A percentile compares a stretch with the other conserved stretches of the same genome.
These are phyloP conservation scores for Rhizopogon parksii DNA, from an alignment of 1,284 basidiomycete genomes.

Conservation along the genomic window DNA sequence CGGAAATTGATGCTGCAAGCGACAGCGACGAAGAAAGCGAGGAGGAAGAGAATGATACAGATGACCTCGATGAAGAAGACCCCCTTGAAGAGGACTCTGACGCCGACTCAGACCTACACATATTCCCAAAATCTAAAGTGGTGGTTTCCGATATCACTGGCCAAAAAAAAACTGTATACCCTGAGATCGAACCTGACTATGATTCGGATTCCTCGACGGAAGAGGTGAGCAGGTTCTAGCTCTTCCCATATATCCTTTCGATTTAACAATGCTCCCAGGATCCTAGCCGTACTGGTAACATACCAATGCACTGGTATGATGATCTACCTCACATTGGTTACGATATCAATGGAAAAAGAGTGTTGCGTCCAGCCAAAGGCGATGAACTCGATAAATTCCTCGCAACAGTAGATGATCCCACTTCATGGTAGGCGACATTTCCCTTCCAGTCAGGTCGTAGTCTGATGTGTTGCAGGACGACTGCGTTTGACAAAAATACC, in stretches of 20 bases:
- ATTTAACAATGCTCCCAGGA: constrained; percentile 42
- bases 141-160: constrained; percentile 81
- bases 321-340: constrained; percentile 99
- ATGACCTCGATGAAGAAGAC: constrained; percentile 25
- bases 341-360: constrained; percentile 90
- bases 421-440: constrained; percentile 62
- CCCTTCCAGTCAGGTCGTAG: constrained; percentile 4
- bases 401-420: constrained; percentile 87
- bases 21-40: constrained; percentile 29
- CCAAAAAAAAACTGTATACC: constrained; percentile 83
- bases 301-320: constrained; percentile 99
- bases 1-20: constrained; percentile 47
- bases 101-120: constrained; percentile 30
- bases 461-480: constrained; percentile 55
- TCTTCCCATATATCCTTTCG: constrained; percentile 5
- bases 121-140: constrained; percentile 62
- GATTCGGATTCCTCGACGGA: constrained; percentile 97
- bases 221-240: constrained; percentile 57
- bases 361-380: constrained; percentile 89
- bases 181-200: constrained; percentile 93
- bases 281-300: constrained; percentile 90
- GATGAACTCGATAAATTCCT: constrained; percentile 99
- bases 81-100: constrained; percentile 23
- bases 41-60: constrained; percentile 29
- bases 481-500: constrained; percentile 85